Base-by-base conservation (phyloP, 1,139 yeast species). In the Hanseniaspora gamundiae region DNA sequence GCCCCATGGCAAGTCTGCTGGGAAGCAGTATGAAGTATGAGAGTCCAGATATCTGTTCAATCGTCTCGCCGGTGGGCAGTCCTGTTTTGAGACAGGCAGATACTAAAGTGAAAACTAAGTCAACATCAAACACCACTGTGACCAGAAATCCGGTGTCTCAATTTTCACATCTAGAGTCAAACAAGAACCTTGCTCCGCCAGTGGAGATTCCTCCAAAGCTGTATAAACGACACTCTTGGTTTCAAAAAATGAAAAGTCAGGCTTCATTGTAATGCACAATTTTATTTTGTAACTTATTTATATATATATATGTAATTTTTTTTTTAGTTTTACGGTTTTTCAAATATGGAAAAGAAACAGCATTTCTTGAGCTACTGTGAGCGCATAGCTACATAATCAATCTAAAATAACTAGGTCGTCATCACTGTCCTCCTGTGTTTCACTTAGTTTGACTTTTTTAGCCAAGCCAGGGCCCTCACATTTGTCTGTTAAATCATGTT, bases 181-280 rank as follows among this genome's bases (percentile, higher is more conserved):
- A 13, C 17, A 29, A 29, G 13, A 14, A 13, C 33, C 7, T n/a
- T n/a, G 7, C 6, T 4, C n/a, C 7, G 7, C 31, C 31, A 6
- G 22, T 48, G 52, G 27, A 29, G 40, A 9, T 7, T 5, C 13
- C 19, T 22, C 31, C 57, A 7, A 51, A 55, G 24, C 49, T 56
- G n/a, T 51, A 47, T 14, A 58, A 55, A 44, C 50, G 62, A 39
- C 56, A 55, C 44, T 53, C 59, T 20, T 60, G 62, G 63, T 56
- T 59, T 43, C 54, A 54, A 48, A 49, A 59, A 48, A 48, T 59
- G 38, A 55, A 52, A 35, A 56, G 59, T 40, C 50, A 57, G 10
- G 52, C 60, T 22, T 24, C 39, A 4, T 22, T 36, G 8, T 36
- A 21, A 19, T 35, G 36, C n/a, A n/a, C 30, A 33, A 2, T 14